A percentile compares a stretch with the other conserved stretches of the same genome.
phyloP scores from a whole-genome alignment of 1,284 basidiomycete species.

The Cutaneotrichosporon mucoides region DNA sequence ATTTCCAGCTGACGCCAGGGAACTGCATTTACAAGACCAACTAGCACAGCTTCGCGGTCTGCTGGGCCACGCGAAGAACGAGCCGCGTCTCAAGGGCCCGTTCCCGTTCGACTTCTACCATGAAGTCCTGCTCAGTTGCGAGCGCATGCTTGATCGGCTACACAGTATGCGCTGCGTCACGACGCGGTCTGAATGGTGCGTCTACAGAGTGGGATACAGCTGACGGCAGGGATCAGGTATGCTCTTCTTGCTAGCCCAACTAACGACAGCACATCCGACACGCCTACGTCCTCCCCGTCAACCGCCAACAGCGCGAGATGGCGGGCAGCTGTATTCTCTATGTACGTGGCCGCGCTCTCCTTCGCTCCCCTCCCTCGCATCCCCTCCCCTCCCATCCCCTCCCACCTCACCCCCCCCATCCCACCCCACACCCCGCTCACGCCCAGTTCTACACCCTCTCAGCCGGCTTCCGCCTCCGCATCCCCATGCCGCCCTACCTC shows the following conservation, averaged over 20 bases:
- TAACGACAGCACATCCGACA: no score
- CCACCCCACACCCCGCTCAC: no score
- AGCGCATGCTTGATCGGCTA: slow-evolving; percentile 77
- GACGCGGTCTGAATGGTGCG: slow-evolving; percentile 84
- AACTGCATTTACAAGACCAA: slow-evolving; percentile 85
- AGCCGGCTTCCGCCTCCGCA: slow-evolving; percentile 79
- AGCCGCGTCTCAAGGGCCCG: slow-evolving; percentile 89
- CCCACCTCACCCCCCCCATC: no score
- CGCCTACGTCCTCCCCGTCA: slow-evolving; percentile 87
- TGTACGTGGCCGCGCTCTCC: slow-evolving; percentile 25
- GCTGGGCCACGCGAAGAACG: slow-evolving; percentile 81
- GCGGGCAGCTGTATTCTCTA: slow-evolving; percentile 86
- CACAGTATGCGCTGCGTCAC: slow-evolving; percentile 96
- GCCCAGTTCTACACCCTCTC: slow-evolving; percentile 84
- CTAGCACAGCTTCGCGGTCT: slow-evolving; percentile 77
- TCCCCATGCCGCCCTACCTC: slow-evolving; percentile 88
- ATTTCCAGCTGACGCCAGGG: slow-evolving; percentile 65
- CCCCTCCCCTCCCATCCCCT: no score
- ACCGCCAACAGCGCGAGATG: slow-evolving; percentile 79
- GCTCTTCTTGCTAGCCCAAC: no score
- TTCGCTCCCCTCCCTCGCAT: neutral
- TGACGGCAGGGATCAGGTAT: no score
- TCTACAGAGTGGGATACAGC: no score
- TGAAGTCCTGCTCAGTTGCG: slow-evolving; percentile 75
- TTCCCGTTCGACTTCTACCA: slow-evolving; percentile 81